Evolutionary conservation across 2,329 filamentous ascomycete species (phyloP).

Genomic region (Venturia nashicola): DNA sequence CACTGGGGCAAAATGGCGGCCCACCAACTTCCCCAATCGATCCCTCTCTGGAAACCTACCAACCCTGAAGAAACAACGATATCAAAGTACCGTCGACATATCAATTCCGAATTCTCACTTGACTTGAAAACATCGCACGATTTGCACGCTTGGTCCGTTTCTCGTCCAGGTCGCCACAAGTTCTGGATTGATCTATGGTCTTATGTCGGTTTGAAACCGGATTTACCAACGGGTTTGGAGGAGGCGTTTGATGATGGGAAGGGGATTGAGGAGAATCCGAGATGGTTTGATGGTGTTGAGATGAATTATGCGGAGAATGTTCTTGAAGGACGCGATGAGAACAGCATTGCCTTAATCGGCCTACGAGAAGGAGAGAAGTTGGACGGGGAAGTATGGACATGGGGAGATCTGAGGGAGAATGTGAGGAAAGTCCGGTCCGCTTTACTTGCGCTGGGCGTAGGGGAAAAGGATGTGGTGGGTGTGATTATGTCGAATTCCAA

Average conservation of each 20-base stretch:
- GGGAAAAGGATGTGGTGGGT: conserved; percentile 26
- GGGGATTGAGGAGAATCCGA: conserved; percentile 50
- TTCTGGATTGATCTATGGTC: conserved; percentile 10
- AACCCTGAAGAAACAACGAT: conserved; percentile 7
- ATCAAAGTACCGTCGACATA: conserved; percentile 6
- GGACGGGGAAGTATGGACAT: conserved; percentile 26
- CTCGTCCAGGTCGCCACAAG: not conserved
- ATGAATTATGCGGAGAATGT: conserved; percentile 75
- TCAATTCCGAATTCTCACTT: conserved; percentile 9
- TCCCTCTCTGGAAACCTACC: not conserved
- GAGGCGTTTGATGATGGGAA: conserved; percentile 21
- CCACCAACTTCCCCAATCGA: not conserved
- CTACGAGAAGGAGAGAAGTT: conserved; percentile 26
- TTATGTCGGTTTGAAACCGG: conserved; percentile 9
- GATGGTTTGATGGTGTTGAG: conserved; percentile 63
- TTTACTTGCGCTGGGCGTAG: conserved; percentile 24
- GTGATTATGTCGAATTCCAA: conserved; percentile 32
- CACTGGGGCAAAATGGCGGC: not conserved
- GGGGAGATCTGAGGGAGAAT: conserved; percentile 26
- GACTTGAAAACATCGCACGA: conserved; percentile 6
- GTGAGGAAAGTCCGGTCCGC: conserved; percentile 27
- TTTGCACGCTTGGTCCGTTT: conserved; percentile 9
- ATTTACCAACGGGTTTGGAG: conserved; percentile 1
- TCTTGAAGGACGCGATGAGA: conserved; percentile 23
- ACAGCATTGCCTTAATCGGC: conserved; percentile 26